A percentile compares a stretch with the other conserved stretches of the same genome.
Evolutionary conservation across 306 rosid genomes (phyloP).

Genomic region (barrel medic (Medicago truncatula)): DNA sequence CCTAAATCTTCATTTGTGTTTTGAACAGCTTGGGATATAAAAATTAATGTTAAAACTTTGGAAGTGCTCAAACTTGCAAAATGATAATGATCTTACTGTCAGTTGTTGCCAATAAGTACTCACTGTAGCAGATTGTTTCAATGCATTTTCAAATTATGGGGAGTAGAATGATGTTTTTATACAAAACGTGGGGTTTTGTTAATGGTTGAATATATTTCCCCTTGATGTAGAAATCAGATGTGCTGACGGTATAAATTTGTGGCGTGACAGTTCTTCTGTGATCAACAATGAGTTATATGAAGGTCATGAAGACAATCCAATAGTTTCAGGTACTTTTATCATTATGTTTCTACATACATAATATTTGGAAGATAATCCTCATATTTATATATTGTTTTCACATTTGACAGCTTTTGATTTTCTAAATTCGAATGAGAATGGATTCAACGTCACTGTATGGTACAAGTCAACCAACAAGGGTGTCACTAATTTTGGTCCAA

Average conservation of each 20-base stretch:
- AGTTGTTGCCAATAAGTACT: constrained; percentile 25
- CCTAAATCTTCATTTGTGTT: no score
- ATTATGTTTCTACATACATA: constrained; percentile 12
- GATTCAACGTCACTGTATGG: constrained; percentile 70
- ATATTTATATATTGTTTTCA: constrained; percentile 35
- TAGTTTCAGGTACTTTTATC: constrained; percentile 61
- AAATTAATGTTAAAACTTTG: not conserved
- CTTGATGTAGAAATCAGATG: constrained; percentile 55
- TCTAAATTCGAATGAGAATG: constrained; percentile 62
- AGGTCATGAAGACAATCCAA: constrained; percentile 54
- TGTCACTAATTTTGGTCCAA: constrained; percentile 39
- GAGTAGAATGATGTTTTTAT: constrained; percentile 5
- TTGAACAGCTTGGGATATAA: no score
- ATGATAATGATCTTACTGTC: not conserved
- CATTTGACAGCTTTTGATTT: constrained; percentile 78
- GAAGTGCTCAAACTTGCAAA: constrained; percentile 20
- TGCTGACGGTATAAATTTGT: constrained; percentile 55
- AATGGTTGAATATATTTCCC: constrained; percentile 38
- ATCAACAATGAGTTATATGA: constrained; percentile 60
- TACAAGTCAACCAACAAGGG: constrained; percentile 62
- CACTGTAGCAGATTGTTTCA: not conserved
- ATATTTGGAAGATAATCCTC: constrained; percentile 34
- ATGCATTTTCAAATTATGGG: constrained; percentile 9
- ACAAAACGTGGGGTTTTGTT: not conserved
- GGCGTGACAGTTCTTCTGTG: constrained; percentile 66